Conservation (phyloP, 1,139 yeast species). For the Geotrichum reessii region DNA sequence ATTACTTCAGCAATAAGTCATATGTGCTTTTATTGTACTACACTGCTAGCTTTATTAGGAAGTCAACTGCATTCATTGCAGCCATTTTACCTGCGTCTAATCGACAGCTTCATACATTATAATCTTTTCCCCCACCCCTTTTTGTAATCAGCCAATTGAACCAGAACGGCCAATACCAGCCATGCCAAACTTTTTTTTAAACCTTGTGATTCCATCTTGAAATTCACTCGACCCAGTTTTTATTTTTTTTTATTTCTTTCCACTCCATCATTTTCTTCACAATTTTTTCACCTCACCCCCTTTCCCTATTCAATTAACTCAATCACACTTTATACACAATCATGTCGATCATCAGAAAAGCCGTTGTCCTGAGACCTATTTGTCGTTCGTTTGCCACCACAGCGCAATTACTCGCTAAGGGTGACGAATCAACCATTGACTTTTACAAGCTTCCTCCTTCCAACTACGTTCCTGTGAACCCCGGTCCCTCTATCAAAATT, state of each 20-base stretch:
- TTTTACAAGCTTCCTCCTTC: constrained; percentile 38
- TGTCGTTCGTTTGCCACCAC: constrained; percentile 21
- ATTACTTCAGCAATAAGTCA: not conserved
- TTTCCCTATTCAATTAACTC: too few species aligned
- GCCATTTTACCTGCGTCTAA: not conserved
- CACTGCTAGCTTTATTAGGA: not conserved
- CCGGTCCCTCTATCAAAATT: constrained; percentile 34
- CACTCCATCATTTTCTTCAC: not conserved
- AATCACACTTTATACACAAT: constrained; percentile 8
- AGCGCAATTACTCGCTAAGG: constrained; percentile 33
- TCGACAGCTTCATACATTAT: not conserved
- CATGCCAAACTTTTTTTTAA: not conserved
- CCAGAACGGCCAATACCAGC: not conserved
- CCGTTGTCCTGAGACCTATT: not conserved
- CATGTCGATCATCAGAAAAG: constrained; percentile 1
- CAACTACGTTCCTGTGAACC: constrained; percentile 24
- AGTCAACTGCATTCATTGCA: not conserved
- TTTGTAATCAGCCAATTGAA: not conserved
- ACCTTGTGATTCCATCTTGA: not conserved
- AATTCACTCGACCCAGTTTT: not conserved
- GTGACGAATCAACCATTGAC: constrained; percentile 41
- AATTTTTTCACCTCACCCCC: not conserved
- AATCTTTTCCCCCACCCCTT: too few species aligned
- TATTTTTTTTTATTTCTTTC: not conserved
- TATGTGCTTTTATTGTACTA: not conserved